Percentiles rank a stretch among this genome's conserved stretches.
Conservation (phyloP, 2,329 filamentous ascomycete species). For the Aspergillus aculeatus region DNA sequence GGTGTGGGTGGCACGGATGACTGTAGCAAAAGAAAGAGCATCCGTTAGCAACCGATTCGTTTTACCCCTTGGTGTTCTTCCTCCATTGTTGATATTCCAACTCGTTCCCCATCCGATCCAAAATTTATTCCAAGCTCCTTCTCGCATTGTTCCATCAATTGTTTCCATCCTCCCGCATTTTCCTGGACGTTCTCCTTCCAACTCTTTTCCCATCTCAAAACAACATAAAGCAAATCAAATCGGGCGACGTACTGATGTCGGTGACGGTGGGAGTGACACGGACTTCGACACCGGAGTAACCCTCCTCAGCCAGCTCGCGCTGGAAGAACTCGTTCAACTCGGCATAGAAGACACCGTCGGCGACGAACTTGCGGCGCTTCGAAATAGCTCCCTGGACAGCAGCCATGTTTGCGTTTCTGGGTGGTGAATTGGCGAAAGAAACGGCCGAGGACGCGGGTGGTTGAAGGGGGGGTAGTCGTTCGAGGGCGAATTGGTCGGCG, state of each 20-base stretch:
- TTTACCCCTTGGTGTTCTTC: conserved; percentile 2
- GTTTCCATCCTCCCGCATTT: conserved; percentile 14
- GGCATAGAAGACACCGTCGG: conserved; percentile 99
- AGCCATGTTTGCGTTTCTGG: conserved; percentile 48
- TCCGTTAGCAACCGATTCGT: conserved; percentile 32
- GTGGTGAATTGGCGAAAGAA: conserved; percentile 37
- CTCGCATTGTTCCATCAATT: background rate
- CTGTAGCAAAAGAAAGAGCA: conserved; percentile 35
- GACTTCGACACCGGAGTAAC: conserved; percentile 99
- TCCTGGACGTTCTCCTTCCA: conserved; percentile 5
- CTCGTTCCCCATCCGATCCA: background rate
- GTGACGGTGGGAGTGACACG: conserved; percentile 99
- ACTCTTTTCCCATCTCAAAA: background rate
- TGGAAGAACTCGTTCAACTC: conserved; percentile 99
- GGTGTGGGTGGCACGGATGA: conserved; percentile 99
- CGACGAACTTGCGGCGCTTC: conserved; percentile 71
- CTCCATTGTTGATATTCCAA: background rate
- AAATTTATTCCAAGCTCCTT: background rate
- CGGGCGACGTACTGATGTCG: conserved; percentile 74
- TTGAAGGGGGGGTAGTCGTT: conserved; percentile 29
- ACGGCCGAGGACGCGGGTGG: conserved; percentile 30
- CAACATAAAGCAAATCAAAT: conserved; percentile 18
- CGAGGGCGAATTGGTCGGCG: conserved; percentile 30
- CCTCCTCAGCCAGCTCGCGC: conserved; percentile 99
- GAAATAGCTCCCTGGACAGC: conserved; percentile 53